Conservation (phyloP, 345 rosid genomes). For the rapeseed (Brassica napus) region DNA sequence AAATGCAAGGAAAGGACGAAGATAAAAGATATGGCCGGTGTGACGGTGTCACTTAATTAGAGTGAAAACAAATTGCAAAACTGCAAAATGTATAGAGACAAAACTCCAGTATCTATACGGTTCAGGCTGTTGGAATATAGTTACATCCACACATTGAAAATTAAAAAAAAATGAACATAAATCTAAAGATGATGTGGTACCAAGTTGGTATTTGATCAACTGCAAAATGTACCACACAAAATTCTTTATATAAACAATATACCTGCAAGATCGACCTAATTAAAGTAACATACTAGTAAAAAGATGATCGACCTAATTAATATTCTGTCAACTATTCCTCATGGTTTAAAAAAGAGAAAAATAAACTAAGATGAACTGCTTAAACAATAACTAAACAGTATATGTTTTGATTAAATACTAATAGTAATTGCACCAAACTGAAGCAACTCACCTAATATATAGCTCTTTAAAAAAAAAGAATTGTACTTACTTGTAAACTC, state of each 20-base stretch:
- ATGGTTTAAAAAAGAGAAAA: neutral
- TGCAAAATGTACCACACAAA: constrained; percentile 16
- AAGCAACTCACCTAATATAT: neutral
- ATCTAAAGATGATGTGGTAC: constrained; percentile 20
- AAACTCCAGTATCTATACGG: constrained; percentile 30
- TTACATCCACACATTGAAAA: constrained; percentile 12
- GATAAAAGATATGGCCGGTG: constrained; percentile 21
- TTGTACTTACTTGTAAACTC: constrained; percentile 82
- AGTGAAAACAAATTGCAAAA: constrained; percentile 29
- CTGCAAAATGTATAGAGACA: constrained; percentile 21
- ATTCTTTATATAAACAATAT: neutral
- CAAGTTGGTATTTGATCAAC: constrained; percentile 13
- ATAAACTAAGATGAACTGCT: neutral
- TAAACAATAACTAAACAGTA: neutral
- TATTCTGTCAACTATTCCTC: neutral
- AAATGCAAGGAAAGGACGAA: constrained; percentile 11
- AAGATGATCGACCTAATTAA: constrained; percentile 4
- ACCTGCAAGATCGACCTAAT: constrained; percentile 9
- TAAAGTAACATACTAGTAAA: neutral
- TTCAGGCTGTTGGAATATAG: constrained; percentile 18
- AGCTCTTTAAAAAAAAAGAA: neutral
- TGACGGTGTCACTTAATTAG: neutral
- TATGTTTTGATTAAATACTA: neutral
- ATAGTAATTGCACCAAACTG: neutral
- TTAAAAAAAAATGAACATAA: neutral